phyloP scores from a whole-genome alignment of 805 yeast genomes.

The Candida anglica region DNA sequence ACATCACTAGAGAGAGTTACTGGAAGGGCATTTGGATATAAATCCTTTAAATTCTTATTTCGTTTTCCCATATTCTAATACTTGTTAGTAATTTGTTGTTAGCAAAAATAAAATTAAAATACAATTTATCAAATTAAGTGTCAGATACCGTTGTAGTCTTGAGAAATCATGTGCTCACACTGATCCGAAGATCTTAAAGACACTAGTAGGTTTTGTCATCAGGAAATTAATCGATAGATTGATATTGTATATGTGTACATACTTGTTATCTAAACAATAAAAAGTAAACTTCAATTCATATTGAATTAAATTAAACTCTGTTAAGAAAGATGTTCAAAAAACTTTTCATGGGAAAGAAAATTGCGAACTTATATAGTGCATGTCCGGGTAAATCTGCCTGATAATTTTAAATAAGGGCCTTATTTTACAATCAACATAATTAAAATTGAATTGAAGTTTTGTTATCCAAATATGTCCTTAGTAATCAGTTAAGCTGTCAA shows the following conservation, averaged over 20 bases:
- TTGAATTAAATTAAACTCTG: no score
- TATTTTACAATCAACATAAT: no score
- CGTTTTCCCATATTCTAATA: conserved; percentile 29
- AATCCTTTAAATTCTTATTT: conserved; percentile 23
- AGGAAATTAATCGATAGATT: background rate
- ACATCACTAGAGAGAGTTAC: conserved; percentile 34
- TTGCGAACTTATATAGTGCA: no score
- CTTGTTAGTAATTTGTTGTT: no score
- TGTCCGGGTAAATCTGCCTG: no score
- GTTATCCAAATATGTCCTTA: no score
- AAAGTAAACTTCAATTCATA: no score
- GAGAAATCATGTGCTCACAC: conserved; percentile 73
- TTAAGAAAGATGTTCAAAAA: no score
- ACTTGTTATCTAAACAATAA: conserved; percentile 2
- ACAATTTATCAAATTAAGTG: conserved; percentile 4
- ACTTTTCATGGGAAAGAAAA: no score
- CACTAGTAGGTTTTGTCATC: conserved; percentile 6
- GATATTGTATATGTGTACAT: background rate
- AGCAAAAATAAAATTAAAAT: background rate
- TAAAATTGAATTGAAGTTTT: no score
- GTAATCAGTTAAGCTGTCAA: no score
- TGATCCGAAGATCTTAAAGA: conserved; percentile 10
- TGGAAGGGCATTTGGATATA: conserved; percentile 55
- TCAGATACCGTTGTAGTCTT: conserved; percentile 99
- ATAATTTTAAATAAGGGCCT: no score